Conservation (phyloP, 2,329 filamentous ascomycete genomes). For the Calonectria crousiana region DNA sequence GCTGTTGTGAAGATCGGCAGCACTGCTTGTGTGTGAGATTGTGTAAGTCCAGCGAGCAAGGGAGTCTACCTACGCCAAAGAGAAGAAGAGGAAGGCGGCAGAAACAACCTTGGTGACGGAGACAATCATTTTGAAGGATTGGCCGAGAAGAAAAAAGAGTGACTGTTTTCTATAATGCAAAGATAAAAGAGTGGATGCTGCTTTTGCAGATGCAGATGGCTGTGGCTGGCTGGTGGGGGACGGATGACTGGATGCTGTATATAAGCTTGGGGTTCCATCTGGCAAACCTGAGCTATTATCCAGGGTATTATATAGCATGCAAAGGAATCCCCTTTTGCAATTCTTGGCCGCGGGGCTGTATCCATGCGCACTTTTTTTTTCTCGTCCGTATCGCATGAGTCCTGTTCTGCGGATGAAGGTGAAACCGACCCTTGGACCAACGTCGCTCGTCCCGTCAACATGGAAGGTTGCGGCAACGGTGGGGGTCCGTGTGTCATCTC, state of each 20-base stretch:
- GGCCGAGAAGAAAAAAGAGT: constrained; percentile 1
- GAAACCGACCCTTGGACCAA: constrained; percentile 5
- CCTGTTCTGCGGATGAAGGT: background rate
- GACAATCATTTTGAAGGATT: constrained; percentile 27
- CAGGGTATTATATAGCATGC: background rate
- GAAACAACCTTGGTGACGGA: constrained; percentile 24
- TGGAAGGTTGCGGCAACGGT: background rate
- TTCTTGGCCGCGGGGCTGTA: background rate
- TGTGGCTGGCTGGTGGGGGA: background rate
- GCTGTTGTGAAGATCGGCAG: constrained; percentile 34
- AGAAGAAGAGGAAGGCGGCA: constrained; percentile 23
- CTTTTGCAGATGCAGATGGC: background rate
- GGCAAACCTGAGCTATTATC: background rate
- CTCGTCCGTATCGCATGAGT: background rate
- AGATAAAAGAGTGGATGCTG: background rate
- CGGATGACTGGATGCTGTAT: constrained; percentile 1
- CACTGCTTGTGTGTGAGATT: constrained; percentile 1
- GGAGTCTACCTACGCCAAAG: constrained; percentile 28
- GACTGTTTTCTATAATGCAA: constrained; percentile 24
- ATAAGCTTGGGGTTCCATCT: background rate
- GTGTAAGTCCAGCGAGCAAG: background rate
- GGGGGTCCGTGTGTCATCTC: constrained; percentile 5
- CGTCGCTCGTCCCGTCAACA: background rate
- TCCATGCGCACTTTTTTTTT: background rate
- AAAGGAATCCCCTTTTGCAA: background rate